Evolutionary conservation across 1,139 yeast genomes (phyloP).

Genomic region (Pneumocystis jirovecii): DNA sequence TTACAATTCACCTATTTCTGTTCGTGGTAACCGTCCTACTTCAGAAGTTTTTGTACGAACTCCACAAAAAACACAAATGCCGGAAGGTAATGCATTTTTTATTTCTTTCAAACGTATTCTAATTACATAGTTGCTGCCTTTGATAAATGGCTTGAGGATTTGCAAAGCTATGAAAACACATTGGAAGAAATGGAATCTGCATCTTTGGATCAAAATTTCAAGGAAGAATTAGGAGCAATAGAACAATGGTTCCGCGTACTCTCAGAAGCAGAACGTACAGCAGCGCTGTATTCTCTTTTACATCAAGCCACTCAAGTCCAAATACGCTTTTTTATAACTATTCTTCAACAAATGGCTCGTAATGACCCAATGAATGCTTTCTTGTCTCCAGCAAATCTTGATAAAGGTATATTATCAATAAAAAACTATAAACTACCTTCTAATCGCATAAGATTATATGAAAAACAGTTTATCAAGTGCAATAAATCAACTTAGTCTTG

Average conservation of each 20-base stretch:
- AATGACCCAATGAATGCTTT: constrained; percentile 20
- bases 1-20: neutral
- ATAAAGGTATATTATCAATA: constrained; percentile 3
- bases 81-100: neutral
- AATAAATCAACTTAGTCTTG: neutral
- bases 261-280: constrained; percentile 26
- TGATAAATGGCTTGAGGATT: constrained; percentile 25
- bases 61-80: neutral
- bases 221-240: constrained; percentile 22
- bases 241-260: constrained; percentile 28
- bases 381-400: constrained; percentile 20
- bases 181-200: constrained; percentile 27
- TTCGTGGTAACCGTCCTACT: neutral
- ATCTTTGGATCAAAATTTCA: constrained; percentile 20
- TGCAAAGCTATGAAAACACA: constrained; percentile 23
- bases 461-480: constrained; percentile 1
- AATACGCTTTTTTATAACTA: constrained; percentile 26
- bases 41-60: constrained; percentile 1
- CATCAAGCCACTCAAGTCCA: constrained; percentile 28
- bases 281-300: constrained; percentile 26
- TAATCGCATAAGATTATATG: constrained; percentile 4
- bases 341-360: constrained; percentile 23
- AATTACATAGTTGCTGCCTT: constrained; percentile 14
- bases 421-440: neutral
- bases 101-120: neutral